Evolutionary conservation across 805 yeast genomes (phyloP).

Genomic region (Wickerhamomyces pijperi): DNA sequence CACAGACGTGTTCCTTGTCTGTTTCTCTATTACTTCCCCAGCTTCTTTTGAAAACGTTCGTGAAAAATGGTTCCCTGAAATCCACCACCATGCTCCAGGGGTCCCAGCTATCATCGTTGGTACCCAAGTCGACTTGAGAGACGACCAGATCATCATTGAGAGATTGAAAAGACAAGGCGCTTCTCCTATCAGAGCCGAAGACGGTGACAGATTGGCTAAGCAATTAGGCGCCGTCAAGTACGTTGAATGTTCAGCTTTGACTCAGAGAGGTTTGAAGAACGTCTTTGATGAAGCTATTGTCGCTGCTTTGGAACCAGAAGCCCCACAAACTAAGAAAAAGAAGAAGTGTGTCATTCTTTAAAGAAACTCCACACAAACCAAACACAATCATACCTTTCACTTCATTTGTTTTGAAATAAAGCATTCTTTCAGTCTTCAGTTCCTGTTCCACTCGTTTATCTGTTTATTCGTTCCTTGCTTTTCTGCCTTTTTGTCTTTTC

Average conservation of each 20-base stretch:
- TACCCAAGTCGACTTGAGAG: conserved; percentile 90
- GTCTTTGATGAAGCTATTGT: conserved; percentile 99
- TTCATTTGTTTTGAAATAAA: background rate
- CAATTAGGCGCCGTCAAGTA: conserved; percentile 93
- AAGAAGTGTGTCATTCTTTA: conserved; percentile 64
- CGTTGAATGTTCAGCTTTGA: conserved; percentile 95
- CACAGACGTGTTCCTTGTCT: conserved; percentile 91
- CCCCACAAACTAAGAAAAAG: conserved; percentile 67
- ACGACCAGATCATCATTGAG: conserved; percentile 83
- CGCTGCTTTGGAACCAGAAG: conserved; percentile 96
- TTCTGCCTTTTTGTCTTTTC: background rate
- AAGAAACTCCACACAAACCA: too few species aligned
- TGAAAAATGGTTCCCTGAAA: conserved; percentile 98
- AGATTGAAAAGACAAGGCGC: conserved; percentile 85
- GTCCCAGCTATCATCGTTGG: conserved; percentile 96
- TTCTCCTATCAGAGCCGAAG: conserved; percentile 73
- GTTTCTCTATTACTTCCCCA: conserved; percentile 94
- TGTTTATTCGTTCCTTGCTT: background rate
- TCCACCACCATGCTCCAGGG: conserved; percentile 96
- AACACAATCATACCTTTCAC: too few species aligned
- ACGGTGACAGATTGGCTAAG: conserved; percentile 87
- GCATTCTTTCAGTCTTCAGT: conserved; percentile 3
- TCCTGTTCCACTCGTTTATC: background rate
- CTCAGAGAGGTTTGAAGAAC: conserved; percentile 92
- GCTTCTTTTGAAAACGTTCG: conserved; percentile 95